Base-by-base conservation (phyloP, 495 filamentous ascomycete species). In the Penicillium bialowiezense region DNA sequence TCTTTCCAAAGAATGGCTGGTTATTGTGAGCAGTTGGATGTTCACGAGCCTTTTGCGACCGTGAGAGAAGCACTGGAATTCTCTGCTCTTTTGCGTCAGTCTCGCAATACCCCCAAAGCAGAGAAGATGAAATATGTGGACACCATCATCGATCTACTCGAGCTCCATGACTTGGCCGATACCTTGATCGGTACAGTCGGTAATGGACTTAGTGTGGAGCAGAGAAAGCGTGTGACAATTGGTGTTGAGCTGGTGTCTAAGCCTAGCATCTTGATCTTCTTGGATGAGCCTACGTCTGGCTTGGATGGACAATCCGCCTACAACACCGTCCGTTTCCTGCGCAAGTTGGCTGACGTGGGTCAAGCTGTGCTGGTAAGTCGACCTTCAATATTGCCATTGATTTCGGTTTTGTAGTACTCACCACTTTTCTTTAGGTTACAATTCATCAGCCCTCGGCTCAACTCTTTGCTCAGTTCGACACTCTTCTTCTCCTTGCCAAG, bases 231-330 rank as follows among this genome's bases (percentile, higher is more conserved):
- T 8, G 67, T 86, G 20, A 85, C 79, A 12, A 86, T 87, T 48
- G 85, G 77, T 7, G 82, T 88, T 5, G 86, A 89, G 55, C 66
- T 89, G 2, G 85, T 80, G 0, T 73, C 76, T 0, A 88, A 85
- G 61, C 85, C 77, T 15, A 82, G 76, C 36, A 74, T 87, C 34
- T 61, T 89, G 8, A 78, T 90, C 52, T 90, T 90, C 61, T 68
- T 90, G 35, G 87, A 91, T 57, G 87, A 91, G 54, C 88, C 88
- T 5, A 91, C 87, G 2, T 87, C 81, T 7, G 85, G 83, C 42
- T 75, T 88, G 7, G 85, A 88, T 52, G 75, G 73, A 3, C 74
- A 78, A 38, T 77, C 82, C 5, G 82, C 85, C 17, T 86, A 76
- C 55, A 82, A 82, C 50, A 85, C 86, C 14, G 73, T 84, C 18